Evolutionary conservation across 257 asterid species (phyloP), one percentile per base, ranked within the genome.

Genomic region (Knoxia roxburghii): DNA sequence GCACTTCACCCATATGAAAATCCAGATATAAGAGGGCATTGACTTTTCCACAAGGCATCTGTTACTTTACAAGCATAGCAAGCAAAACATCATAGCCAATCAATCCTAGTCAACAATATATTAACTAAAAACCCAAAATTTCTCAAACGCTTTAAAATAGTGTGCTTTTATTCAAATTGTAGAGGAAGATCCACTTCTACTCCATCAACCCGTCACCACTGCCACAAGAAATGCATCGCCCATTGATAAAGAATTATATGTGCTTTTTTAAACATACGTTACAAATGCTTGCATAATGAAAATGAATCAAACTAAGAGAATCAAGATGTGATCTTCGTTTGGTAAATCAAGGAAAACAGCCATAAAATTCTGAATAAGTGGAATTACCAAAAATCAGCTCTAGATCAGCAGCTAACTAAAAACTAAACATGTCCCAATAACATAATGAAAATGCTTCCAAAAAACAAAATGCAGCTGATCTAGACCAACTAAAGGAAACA

Each of bases 301-400:
- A 48, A 33, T 6, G 13, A 33, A 26, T 54, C 46, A 21, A 60
- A 33, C 27, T 24, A 50, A 45, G 33, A 56, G 50, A 32, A 57
- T 21, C 30, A 56, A 62, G 75, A 71, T 63, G 64, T 20, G 75
- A 71, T 54, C 58, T 29, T 33, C 24, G 2, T 29, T 29, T 54
- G 26, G 24, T 29, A 49, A 51, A 70, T 51, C 43, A n/a, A 32
- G 21, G 23, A 13, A 7, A 37, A 43, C 56, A 46, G 27, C 29
- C 45, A 35, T 35, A 9, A 46, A 32, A 33, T 24, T 10, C n/a
- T n/a, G n/a, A 15, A 57, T 18, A 41, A 33, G 11, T 11, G 14
- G 41, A 27, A 39, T 20, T 8, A 21, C 37, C 14, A 40, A 41
- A 67, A 20, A 33, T 37, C 63, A 49, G 71, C 68, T 15, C 24